These are phyloP conservation scores for Ottelia alismoides DNA, from an alignment of 106 monocot genomes.

Conservation along the genomic window DNA sequence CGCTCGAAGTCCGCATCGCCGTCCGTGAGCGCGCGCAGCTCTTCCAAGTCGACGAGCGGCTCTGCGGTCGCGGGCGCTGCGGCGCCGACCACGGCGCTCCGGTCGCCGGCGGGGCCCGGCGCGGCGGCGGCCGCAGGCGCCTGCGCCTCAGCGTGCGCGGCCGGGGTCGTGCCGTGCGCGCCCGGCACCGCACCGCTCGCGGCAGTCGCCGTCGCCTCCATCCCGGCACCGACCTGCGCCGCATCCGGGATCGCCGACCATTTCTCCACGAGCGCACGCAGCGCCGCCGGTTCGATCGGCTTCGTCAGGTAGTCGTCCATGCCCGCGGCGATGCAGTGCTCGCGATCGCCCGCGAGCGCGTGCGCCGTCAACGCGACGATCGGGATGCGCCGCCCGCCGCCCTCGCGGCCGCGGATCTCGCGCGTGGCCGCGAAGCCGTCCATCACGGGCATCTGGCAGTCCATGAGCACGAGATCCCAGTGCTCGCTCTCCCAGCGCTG, in stretches of 20 bases:
- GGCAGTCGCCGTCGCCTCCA: not conserved
- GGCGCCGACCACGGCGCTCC: not conserved
- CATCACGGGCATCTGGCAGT: too few species aligned
- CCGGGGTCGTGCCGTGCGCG: too few species aligned
- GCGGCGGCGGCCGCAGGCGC: too few species aligned
- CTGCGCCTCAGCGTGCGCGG: not conserved
- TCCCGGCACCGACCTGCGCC: too few species aligned
- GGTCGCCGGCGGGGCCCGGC: not conserved
- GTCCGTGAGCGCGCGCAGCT: too few species aligned
- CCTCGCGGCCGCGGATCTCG: not conserved
- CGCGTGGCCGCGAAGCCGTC: not conserved
- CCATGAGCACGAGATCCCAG: too few species aligned
- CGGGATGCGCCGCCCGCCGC: not conserved
- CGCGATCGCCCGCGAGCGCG: not conserved
- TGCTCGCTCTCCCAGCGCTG: too few species aligned
- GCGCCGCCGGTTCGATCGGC: not conserved
- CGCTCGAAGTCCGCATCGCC: not conserved
- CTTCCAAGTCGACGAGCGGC: not conserved
- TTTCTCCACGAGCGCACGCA: not conserved
- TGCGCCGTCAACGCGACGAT: not conserved
- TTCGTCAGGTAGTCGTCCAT: not conserved
- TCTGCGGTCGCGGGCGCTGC: not conserved
- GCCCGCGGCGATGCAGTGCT: not conserved
- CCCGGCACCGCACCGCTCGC: too few species aligned
- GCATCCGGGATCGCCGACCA: not conserved